Evolutionary conservation across 2,329 filamentous ascomycete genomes (phyloP).

Genomic region (Cercospora beticola): DNA sequence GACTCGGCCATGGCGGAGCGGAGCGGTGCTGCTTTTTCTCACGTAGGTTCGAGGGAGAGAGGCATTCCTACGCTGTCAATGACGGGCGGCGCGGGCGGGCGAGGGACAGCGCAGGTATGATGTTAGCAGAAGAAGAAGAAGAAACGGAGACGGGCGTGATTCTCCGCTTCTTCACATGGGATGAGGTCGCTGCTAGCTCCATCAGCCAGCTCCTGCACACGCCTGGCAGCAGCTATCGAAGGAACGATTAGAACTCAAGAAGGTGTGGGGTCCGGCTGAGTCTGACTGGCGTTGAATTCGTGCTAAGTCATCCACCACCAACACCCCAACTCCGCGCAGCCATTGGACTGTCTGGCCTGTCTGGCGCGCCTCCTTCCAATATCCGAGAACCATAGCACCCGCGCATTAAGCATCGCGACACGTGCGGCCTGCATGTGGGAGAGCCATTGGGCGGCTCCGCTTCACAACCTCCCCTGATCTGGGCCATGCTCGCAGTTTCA

Average conservation of each 20-base stretch:
- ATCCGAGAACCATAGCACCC: constrained; percentile 5
- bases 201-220: constrained; percentile 8
- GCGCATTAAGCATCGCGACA: constrained; percentile 2
- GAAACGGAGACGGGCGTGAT: constrained; percentile 1
- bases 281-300: not conserved
- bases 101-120: not conserved
- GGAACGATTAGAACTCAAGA: not conserved
- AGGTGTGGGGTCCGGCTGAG: not conserved
- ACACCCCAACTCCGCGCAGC: not conserved
- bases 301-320: not conserved
- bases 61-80: constrained; percentile 3
- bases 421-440: not conserved
- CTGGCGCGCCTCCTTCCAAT: not conserved
- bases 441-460: not conserved
- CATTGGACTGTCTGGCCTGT: not conserved
- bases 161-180: constrained; percentile 3
- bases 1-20: constrained; percentile 18
- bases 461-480: not conserved
- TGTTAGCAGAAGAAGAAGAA: constrained; percentile 5
- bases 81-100: not conserved
- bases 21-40: not conserved
- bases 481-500: constrained; percentile 8
- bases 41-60: constrained; percentile 9
- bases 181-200: constrained; percentile 8
- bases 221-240: not conserved